Evolutionary conservation across 805 yeast species (phyloP).

Genomic region (Metschnikowia chrysomelidarum): DNA sequence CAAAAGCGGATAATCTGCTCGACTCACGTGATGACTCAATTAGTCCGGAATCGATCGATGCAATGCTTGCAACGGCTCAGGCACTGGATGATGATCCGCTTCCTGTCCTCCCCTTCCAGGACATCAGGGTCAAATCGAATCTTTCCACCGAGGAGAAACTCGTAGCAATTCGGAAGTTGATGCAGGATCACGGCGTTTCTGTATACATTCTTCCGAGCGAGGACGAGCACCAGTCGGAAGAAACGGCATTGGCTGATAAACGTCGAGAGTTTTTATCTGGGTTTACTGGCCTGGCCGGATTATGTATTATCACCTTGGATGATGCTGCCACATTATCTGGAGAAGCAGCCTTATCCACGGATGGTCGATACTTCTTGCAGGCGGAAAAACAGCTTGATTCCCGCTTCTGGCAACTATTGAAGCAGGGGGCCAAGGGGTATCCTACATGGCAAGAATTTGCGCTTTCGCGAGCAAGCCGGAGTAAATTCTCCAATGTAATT

Average conservation of each 20-base stretch:
- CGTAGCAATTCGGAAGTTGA: conserved; percentile 12
- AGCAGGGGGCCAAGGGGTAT: conserved; percentile 70
- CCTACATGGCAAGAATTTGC: conserved; percentile 80
- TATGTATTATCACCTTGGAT: conserved; percentile 23
- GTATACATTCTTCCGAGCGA: conserved; percentile 22
- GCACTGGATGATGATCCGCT: conserved; percentile 22
- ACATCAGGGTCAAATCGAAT: conserved; percentile 1
- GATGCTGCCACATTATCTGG: conserved; percentile 48
- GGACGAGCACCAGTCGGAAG: conserved; percentile 22
- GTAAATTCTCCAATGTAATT: conserved; percentile 49
- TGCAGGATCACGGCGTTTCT: conserved; percentile 15
- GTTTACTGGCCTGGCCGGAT: conserved; percentile 21
- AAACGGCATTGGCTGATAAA: conserved; percentile 20
- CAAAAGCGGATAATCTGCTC: neutral
- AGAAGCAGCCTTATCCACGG: conserved; percentile 82
- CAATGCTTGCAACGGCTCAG: conserved; percentile 13
- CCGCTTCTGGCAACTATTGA: conserved; percentile 71
- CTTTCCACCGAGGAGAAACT: conserved; percentile 11
- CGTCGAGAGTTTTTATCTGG: conserved; percentile 20
- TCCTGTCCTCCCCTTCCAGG: conserved; percentile 27
- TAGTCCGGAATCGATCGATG: conserved; percentile 4
- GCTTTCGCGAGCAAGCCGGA: conserved; percentile 53
- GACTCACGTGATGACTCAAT: neutral
- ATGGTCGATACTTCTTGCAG: conserved; percentile 92
- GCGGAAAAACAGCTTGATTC: conserved; percentile 79